Evolutionary conservation across 345 rosid species (phyloP), one percentile per base, ranked within the genome.

Genomic region (Rhodomyrtus tomentosa): DNA sequence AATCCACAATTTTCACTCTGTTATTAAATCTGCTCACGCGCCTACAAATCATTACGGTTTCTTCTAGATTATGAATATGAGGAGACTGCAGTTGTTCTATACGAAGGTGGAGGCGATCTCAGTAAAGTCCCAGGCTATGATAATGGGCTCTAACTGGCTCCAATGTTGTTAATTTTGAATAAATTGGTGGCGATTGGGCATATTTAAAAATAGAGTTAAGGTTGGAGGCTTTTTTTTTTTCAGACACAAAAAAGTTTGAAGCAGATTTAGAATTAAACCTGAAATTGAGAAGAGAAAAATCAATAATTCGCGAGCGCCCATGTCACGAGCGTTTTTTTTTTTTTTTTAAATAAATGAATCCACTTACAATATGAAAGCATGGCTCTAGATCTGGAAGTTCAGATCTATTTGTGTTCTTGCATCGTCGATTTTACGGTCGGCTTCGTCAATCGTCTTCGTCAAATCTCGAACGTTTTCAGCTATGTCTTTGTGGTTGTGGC

Each of bases 221-320:
- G 12, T 8, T 18, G 2, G 10, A 32, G 16, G 14, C 3, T 6
- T 59, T 59, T 14, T 27, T 50, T 13, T 50, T 50, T 48, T 11
- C 7, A n/a, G 6, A 6, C 7, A 59, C 5, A 27, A 59, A 15
- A 14, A 27, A 59, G 20, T 59, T 59, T 1, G 11, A 2, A 32
- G 8, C 5, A 16, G 5, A 62, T 16, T 16, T 7, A 5, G 1
- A 10, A 4, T 1, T 16, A 0, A 1, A 16, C 4, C 2, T 59
- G 6, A 59, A 27, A 4, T 14, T 25, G 11, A n/a, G 4, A 3
- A 45, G 49, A 7, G 10, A 45, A 45, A 45, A 45, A 45, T 45
- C 9, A 45, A 10, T 45, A 6, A 2, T 45, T 45, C 9, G 49
- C 8, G 49, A 8, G 49, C 49, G 49, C 49, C 49, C 49, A 45